Evolutionary conservation across 352 stramenopile species (phyloP).

Genomic region (Globisporangium cederbergense): DNA sequence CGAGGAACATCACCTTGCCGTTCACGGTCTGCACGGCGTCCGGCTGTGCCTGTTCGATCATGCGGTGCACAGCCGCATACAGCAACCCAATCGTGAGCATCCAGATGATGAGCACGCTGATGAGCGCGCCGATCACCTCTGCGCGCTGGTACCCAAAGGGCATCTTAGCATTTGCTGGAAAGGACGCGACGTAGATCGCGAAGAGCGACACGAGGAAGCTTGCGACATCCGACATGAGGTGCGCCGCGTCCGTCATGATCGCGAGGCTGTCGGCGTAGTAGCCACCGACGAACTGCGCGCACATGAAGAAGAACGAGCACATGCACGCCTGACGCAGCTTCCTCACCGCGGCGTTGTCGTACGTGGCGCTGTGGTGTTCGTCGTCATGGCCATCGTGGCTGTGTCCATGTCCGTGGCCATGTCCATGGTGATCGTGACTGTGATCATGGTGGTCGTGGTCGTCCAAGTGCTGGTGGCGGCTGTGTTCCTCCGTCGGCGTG

Average conservation of each 20-base stretch:
- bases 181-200: constrained; percentile 68
- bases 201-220: constrained; percentile 83
- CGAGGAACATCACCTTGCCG: constrained; percentile 94
- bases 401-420: constrained; percentile 26
- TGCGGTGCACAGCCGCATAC: constrained; percentile 86
- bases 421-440: constrained; percentile 36
- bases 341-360: constrained; percentile 43
- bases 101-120: constrained; percentile 93
- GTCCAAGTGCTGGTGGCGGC: constrained; percentile 15
- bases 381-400: constrained; percentile 13
- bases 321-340: constrained; percentile 72
- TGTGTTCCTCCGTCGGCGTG: constrained; percentile 24
- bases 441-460: constrained; percentile 29
- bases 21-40: constrained; percentile 71
- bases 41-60: constrained; percentile 47
- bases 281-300: constrained; percentile 93
- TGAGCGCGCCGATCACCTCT: constrained; percentile 95
- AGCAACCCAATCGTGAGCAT: constrained; percentile 92
- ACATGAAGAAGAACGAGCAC: constrained; percentile 93
- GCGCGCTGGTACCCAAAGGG: constrained; percentile 96
- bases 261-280: constrained; percentile 93
- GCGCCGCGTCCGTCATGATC: constrained; percentile 91
- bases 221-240: constrained; percentile 74
- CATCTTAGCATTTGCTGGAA: constrained; percentile 54
- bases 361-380: constrained; percentile 13